Evolutionary conservation across 139 green algal genomes (phyloP).

Genomic region (Chlorella ohadii): DNA sequence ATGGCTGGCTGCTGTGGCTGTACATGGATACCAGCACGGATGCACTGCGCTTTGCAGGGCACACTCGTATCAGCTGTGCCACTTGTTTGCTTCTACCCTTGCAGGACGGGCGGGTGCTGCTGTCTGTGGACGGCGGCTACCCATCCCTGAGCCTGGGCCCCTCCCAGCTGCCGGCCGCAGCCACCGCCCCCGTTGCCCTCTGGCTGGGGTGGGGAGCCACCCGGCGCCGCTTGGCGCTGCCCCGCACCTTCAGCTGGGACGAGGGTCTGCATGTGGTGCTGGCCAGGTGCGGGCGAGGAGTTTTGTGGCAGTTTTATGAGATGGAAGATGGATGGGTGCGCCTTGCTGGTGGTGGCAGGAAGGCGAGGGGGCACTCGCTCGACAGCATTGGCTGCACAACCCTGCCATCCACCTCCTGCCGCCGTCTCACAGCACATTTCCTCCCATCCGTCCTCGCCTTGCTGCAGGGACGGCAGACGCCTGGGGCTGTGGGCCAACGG

Average conservation of each 20-base stretch:
- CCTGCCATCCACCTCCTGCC: no score
- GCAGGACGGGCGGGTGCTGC: not conserved
- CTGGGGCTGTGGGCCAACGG: conserved; percentile 18
- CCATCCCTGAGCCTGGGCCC: not conserved
- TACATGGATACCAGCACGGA: not conserved
- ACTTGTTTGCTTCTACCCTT: no score
- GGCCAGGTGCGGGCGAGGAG: not conserved
- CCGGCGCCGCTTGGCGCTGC: not conserved
- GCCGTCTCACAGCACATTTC: no score
- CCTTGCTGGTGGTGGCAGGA: no score
- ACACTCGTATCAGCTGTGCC: no score
- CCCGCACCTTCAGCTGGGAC: not conserved
- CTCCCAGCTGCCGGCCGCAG: not conserved
- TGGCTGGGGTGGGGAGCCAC: not conserved
- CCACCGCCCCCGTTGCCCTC: not conserved
- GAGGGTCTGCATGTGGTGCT: not conserved
- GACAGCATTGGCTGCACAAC: no score
- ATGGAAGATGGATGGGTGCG: no score
- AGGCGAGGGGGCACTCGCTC: not conserved
- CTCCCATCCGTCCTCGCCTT: no score
- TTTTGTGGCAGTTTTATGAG: no score
- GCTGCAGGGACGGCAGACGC: not conserved
- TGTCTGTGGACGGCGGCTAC: conserved; percentile 3
- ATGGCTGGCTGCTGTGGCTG: no score
- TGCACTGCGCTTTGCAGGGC: no score